These are phyloP conservation scores for Heterobasidion annosum DNA, from an alignment of 1,284 basidiomycete genomes.

Conservation along the genomic window DNA sequence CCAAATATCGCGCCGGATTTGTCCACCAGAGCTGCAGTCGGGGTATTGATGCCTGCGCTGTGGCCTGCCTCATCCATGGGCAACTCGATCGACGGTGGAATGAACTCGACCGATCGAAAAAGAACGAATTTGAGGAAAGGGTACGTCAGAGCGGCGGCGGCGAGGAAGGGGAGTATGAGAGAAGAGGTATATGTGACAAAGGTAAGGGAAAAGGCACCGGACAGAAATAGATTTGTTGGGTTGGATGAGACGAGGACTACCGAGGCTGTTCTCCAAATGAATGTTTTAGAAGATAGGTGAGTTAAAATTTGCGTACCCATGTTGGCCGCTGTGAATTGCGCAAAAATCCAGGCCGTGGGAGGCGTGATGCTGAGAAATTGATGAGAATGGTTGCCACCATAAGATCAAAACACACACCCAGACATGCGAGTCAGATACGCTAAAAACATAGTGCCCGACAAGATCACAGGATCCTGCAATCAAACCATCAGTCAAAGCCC, in stretches of 20 bases:
- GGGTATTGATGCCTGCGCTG: slow-evolving; percentile 30
- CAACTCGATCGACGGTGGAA: slow-evolving; percentile 35
- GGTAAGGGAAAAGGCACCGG: slow-evolving; percentile 43
- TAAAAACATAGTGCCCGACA: slow-evolving; percentile 81
- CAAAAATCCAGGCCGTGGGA: slow-evolving; percentile 59
- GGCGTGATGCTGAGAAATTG: slow-evolving; percentile 35
- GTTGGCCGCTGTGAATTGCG: slow-evolving; percentile 73
- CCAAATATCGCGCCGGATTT: slow-evolving; percentile 27
- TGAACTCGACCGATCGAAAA: slow-evolving; percentile 43
- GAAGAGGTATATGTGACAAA: slow-evolving; percentile 48
- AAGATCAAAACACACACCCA: slow-evolving; percentile 26
- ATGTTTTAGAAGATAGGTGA: not conserved
- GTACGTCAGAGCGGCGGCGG: slow-evolving; percentile 47
- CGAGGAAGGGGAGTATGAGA: slow-evolving; percentile 62
- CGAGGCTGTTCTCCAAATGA: slow-evolving; percentile 16
- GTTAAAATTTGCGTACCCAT: slow-evolving; percentile 46
- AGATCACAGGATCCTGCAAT: slow-evolving; percentile 69
- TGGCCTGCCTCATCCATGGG: slow-evolving; percentile 28
- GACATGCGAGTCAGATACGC: slow-evolving; percentile 79
- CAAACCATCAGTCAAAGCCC: not conserved
- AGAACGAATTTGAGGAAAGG: slow-evolving; percentile 34
- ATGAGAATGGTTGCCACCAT: slow-evolving; percentile 35
- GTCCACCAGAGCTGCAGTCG: slow-evolving; percentile 34
- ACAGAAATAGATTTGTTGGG: slow-evolving; percentile 62
- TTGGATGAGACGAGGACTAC: slow-evolving; percentile 51